Conservation (phyloP, 169 alveolate genomes). For the Eimeria necatrix region DNA sequence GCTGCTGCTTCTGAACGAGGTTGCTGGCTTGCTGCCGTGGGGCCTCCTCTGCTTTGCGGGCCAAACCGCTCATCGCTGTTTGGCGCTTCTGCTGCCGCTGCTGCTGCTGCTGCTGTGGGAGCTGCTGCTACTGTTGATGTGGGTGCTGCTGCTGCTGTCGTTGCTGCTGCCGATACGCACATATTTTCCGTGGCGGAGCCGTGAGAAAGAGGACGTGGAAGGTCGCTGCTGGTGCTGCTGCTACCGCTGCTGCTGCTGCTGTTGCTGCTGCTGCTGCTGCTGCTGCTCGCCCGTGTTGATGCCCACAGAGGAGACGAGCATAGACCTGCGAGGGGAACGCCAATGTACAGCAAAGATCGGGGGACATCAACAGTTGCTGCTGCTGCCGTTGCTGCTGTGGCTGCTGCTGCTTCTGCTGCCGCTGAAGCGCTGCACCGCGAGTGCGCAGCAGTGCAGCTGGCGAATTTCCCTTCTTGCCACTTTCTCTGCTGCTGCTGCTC, state of each 20-base stretch:
- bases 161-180: not conserved
- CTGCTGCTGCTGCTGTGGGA: too few species aligned
- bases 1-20: not conserved
- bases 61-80: too few species aligned
- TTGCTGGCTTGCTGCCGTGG: too few species aligned
- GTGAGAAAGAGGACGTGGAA: too few species aligned
- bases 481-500: not conserved
- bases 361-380: not conserved
- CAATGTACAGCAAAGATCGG: not conserved
- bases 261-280: conserved; percentile 29
- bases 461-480: not conserved
- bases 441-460: not conserved
- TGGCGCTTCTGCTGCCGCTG: too few species aligned
- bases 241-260: conserved; percentile 30
- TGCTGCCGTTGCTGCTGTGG: not conserved
- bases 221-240: not conserved
- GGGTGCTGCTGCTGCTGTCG: not conserved
- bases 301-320: not conserved
- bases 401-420: conserved; percentile 41
- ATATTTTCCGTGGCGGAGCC: too few species aligned
- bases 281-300: not conserved
- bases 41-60: too few species aligned
- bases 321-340: not conserved
- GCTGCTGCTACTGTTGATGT: not conserved
- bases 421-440: not conserved